phyloP scores from a whole-genome alignment of 225 moss, liverwort and hornwort genomes.

The Marchantia paleacea region DNA sequence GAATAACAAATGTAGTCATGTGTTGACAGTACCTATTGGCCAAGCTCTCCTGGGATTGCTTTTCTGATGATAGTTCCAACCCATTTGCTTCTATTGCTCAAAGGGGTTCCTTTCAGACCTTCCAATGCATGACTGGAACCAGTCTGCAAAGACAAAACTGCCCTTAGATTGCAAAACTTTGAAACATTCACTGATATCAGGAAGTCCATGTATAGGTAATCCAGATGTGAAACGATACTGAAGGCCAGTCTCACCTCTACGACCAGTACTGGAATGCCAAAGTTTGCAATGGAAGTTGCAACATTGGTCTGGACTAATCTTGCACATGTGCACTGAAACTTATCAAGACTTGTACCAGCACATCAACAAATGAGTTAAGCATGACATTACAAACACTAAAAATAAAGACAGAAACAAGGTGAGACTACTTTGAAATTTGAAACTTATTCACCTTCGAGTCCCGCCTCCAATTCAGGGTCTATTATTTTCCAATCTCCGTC shows the following conservation, averaged over 20 bases:
- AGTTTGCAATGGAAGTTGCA: slow-evolving; percentile 75
- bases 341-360: too few species aligned
- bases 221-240: not conserved
- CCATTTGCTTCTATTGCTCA: slow-evolving; percentile 29
- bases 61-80: slow-evolving; percentile 46
- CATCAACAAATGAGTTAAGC: not conserved
- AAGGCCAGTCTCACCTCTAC: slow-evolving; percentile 63
- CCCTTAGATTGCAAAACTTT: not conserved
- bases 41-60: slow-evolving; percentile 38
- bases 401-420: not conserved
- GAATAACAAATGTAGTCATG: not conserved
- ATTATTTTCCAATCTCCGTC: slow-evolving; percentile 73
- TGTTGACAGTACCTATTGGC: not conserved
- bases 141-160: slow-evolving; percentile 34
- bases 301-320: slow-evolving; percentile 71
- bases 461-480: slow-evolving; percentile 54
- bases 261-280: slow-evolving; percentile 75
- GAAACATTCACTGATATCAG: not conserved
- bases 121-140: slow-evolving; percentile 44
- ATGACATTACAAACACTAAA: not conserved
- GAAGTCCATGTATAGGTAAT: not conserved
- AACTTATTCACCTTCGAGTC: slow-evolving; percentile 33
- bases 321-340: not conserved
- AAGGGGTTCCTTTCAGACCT: slow-evolving; percentile 42
- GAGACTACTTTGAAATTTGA: not conserved